Evolutionary conservation across 2,329 filamentous ascomycete genomes (phyloP).

Genomic region (Botrytis tulipae): DNA sequence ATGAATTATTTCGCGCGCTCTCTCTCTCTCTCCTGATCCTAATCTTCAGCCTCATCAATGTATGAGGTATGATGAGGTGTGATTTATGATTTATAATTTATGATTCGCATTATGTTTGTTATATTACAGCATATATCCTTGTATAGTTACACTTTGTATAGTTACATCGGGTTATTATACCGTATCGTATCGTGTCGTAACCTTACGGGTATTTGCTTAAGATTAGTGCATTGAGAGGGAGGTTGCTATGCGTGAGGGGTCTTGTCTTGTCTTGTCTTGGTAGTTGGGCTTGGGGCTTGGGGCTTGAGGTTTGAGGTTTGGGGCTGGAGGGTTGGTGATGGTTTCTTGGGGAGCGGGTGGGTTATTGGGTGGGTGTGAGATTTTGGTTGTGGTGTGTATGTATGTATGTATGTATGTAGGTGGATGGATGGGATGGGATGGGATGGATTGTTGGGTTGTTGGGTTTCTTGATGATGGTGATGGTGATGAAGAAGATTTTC

Average conservation of each 20-base stretch:
- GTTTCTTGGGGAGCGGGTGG: background rate
- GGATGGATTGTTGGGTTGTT: background rate
- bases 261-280: background rate
- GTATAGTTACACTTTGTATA: slow-evolving; percentile 2
- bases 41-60: background rate
- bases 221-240: background rate
- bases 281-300: background rate
- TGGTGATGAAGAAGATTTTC: background rate
- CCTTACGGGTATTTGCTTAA: too few relatives aligned
- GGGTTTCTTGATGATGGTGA: background rate
- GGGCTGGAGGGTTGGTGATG: too few relatives aligned
- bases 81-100: background rate
- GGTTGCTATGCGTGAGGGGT: too few relatives aligned
- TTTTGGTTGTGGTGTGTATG: too few relatives aligned
- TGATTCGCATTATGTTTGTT: too few relatives aligned
- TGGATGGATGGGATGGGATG: background rate
- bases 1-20: too few relatives aligned
- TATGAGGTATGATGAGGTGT: background rate
- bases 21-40: too few relatives aligned
- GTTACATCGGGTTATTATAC: background rate
- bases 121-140: background rate
- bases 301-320: too few relatives aligned
- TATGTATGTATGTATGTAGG: background rate
- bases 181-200: too few relatives aligned
- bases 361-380: background rate